phyloP scores from a whole-genome alignment of 257 asterid species.

The Voacanga thouarsii region DNA sequence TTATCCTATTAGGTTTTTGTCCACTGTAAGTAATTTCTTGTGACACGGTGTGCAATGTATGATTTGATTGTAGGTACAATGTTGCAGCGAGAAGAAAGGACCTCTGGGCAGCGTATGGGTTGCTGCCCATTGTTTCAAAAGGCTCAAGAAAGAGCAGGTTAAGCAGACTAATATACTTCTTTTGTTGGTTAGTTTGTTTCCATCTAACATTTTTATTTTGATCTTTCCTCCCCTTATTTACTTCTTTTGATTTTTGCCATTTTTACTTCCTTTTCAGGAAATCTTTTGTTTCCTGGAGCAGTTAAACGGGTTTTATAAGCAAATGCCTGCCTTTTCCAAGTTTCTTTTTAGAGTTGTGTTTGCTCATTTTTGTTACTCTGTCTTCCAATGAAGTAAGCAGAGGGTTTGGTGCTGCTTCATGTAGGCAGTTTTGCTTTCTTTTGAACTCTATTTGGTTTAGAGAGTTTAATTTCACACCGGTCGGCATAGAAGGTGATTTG shows the following conservation, averaged over 20 bases:
- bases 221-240: not conserved
- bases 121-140: slow-evolving; percentile 85
- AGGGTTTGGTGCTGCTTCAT: not conserved
- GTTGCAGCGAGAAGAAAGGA: slow-evolving; percentile 78
- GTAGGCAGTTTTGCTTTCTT: not conserved
- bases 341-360: not conserved
- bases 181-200: slow-evolving; percentile 64
- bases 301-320: not conserved
- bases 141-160: slow-evolving; percentile 57
- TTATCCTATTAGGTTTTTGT: no score
- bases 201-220: not conserved
- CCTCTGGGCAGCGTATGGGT: slow-evolving; percentile 70
- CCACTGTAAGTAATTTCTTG: no score
- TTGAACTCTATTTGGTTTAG: not conserved
- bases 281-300: not conserved
- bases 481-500: not conserved
- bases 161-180: slow-evolving; percentile 56
- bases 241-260: not conserved
- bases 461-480: not conserved
- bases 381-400: not conserved
- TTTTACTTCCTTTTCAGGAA: not conserved
- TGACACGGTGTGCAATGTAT: no score
- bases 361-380: not conserved
- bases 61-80: no score
- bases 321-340: not conserved